Conservation (phyloP, 176 grass and related monocot species). For the Avena eriantha region DNA sequence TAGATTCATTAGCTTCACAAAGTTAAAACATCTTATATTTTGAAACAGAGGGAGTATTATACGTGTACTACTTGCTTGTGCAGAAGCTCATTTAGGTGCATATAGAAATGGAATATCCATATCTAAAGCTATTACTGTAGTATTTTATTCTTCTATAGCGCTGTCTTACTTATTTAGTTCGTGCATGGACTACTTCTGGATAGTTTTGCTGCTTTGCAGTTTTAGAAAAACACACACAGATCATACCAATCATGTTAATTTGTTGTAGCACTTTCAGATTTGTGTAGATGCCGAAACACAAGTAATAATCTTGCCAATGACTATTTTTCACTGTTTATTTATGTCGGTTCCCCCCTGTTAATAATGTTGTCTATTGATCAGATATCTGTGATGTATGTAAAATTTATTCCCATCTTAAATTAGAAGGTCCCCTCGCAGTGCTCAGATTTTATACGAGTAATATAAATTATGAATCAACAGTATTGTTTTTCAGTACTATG, state of each 20-base stretch:
- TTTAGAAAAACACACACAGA: no score
- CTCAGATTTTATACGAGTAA: neutral
- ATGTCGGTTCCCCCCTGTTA: no score
- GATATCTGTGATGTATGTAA: neutral
- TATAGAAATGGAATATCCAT: no score
- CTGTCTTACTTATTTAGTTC: no score
- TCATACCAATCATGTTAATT: neutral
- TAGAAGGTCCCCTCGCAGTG: neutral
- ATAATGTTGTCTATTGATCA: neutral
- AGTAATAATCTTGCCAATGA: neutral
- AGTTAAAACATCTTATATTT: no score
- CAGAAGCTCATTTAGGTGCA: no score
- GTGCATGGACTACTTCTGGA: neutral
- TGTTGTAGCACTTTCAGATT: neutral
- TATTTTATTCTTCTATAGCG: no score
- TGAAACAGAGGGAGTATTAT: no score
- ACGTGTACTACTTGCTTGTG: neutral
- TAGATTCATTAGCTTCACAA: no score
- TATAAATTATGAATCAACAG: neutral
- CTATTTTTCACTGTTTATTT: neutral
- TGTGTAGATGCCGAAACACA: neutral
- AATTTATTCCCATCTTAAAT: neutral
- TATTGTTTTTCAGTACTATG: no score
- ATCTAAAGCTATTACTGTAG: no score
- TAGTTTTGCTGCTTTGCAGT: neutral